Conservation (phyloP, 257 asterid species). For the Voacanga thouarsii region DNA sequence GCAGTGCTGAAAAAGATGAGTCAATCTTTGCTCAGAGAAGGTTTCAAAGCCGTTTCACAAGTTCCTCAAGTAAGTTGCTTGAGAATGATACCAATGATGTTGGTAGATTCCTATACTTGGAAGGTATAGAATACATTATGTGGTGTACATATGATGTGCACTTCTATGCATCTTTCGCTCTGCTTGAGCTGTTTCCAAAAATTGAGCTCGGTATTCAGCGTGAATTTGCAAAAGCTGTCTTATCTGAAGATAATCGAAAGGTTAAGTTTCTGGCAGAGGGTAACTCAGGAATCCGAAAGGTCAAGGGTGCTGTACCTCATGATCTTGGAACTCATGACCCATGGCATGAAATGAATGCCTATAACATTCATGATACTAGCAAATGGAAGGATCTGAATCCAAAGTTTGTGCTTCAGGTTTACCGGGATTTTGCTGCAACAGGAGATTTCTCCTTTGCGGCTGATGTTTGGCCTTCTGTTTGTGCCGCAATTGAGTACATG, state of each 20-base stretch:
- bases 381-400: slow-evolving; percentile 95
- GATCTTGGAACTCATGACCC: slow-evolving; percentile 99
- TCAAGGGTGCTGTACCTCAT: slow-evolving; percentile 91
- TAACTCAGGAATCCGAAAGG: slow-evolving; percentile 85
- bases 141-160: slow-evolving; percentile 99
- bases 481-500: slow-evolving; percentile 98
- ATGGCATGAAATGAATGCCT: slow-evolving; percentile 99
- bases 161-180: slow-evolving; percentile 97
- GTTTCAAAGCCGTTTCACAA: slow-evolving; percentile 29
- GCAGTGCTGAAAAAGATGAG: slow-evolving; percentile 33
- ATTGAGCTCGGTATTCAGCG: slow-evolving; percentile 96
- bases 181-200: slow-evolving; percentile 87
- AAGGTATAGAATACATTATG: slow-evolving; percentile 96
- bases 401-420: slow-evolving; percentile 90
- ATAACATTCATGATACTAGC: slow-evolving; percentile 95
- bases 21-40: slow-evolving; percentile 20
- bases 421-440: slow-evolving; percentile 89
- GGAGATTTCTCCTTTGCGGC: slow-evolving; percentile 79
- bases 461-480: slow-evolving; percentile 92
- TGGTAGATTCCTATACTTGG: slow-evolving; percentile 86
- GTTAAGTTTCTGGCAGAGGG: slow-evolving; percentile 90
- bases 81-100: slow-evolving; percentile 58
- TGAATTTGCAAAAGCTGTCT: slow-evolving; percentile 87
- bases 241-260: slow-evolving; percentile 69
- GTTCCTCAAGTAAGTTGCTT: slow-evolving; percentile 33